Percentiles rank a stretch among this genome's conserved stretches.
Evolutionary conservation across 140 eudicot species (phyloP).

Genomic region (Senecio squalidus): DNA sequence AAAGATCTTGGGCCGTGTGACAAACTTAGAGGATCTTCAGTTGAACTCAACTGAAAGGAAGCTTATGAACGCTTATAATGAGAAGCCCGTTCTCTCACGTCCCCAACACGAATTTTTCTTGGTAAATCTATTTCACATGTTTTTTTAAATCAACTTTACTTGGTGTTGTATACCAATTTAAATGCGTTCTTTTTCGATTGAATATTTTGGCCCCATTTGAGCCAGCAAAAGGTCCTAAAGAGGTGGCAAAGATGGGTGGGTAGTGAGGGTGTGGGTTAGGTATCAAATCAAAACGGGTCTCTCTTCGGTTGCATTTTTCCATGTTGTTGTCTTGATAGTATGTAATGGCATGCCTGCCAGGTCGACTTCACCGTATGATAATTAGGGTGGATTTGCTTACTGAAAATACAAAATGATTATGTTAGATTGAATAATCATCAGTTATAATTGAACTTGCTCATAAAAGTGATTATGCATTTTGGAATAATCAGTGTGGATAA

Average conservation of each 20-base stretch:
- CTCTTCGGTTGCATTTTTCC: slow-evolving; percentile 9
- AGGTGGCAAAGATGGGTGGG: no score
- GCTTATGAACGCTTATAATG: slow-evolving; percentile 88
- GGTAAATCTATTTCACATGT: slow-evolving; percentile 36
- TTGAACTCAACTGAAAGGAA: slow-evolving; percentile 78
- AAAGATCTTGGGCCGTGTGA: slow-evolving; percentile 81
- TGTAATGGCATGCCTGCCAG: neutral
- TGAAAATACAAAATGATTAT: neutral
- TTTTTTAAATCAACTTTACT: neutral
- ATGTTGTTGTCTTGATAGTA: neutral
- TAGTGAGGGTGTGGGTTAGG: no score
- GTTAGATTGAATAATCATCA: neutral
- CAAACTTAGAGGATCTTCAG: slow-evolving; percentile 74
- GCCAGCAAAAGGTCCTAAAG: no score
- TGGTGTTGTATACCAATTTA: neutral
- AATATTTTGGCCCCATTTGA: neutral
- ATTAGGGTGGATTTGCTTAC: neutral
- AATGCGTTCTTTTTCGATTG: neutral
- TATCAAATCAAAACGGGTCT: neutral
- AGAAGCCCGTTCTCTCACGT: slow-evolving; percentile 92
- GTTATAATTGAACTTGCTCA: no score
- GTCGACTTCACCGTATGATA: neutral
- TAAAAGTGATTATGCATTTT: no score
- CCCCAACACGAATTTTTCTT: slow-evolving; percentile 90
- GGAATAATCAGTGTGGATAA: no score